Evolutionary conservation across 1,139 yeast genomes (phyloP), one percentile per base, ranked within the genome.

Genomic region (Groenewaldozyma sp.): DNA sequence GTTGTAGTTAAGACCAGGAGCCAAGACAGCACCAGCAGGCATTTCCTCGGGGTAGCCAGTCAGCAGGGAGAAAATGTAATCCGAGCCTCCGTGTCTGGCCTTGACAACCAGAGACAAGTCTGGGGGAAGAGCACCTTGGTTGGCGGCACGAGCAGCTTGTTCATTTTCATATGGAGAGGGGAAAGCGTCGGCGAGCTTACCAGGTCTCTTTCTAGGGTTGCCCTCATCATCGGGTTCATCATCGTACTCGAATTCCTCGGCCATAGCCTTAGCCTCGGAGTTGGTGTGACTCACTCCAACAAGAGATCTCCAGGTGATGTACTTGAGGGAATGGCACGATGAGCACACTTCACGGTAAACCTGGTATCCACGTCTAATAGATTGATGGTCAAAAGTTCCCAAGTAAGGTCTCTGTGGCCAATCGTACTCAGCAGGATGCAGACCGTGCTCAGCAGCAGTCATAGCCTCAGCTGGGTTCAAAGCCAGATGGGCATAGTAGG

Each of bases 141-240:
- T 91, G 51, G 95, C 96, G 53, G 98, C 96, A 74, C 98, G 86
- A 40, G 98, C 98, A 51, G 97, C 97, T 71, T 93, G 94, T 67
- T 91, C 98, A 64, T 91, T 91, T 54, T 83, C 87, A 66, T 91
- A 91, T 46, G 99, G 98, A 51, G 82, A 83, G 55, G 94, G 97
- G 56, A 93, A 71, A 69, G 82, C 78, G 68, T 91, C 99, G 50
- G 97, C 88, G 62, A 91, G 76, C 71, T 91, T 93, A 70, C 99
- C 99, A 46, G 94, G 82, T 74, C 98, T 86, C 82, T 82, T 87
- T 72, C 84, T 84, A 67, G 96, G 95, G 65, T 84, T 82, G 64
- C 98, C 99, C 73, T 88, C 94, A 66, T 91, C 98, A 76, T 91
- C 97, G 41, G 98, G 98, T 70, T 93, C 99, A 62, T 88, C 96